Evolutionary conservation across 2,329 filamentous ascomycete genomes (phyloP).

Genomic region (Trichoderma atroviride): DNA sequence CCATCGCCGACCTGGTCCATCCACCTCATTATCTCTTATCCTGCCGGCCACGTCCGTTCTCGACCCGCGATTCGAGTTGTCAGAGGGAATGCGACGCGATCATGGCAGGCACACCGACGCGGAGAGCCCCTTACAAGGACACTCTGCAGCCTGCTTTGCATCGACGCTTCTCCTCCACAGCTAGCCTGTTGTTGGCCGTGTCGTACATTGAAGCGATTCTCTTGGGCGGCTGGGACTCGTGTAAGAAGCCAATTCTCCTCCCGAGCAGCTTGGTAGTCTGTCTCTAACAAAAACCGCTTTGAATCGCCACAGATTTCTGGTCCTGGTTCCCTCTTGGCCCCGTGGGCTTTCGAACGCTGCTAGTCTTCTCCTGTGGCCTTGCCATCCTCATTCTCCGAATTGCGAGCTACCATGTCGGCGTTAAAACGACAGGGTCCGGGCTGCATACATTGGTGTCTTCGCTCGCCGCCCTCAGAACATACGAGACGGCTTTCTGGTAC

Average conservation of each 20-base stretch:
- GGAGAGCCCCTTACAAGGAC: conserved; percentile 74
- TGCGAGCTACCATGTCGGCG: conserved; percentile 75
- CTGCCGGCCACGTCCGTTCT: not conserved
- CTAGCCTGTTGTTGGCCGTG: conserved; percentile 66
- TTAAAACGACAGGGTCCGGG: conserved; percentile 70
- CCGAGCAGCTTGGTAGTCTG: no score
- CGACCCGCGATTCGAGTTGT: not conserved
- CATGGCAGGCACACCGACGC: conserved; percentile 58
- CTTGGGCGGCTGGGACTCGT: conserved; percentile 69
- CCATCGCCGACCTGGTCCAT: not conserved
- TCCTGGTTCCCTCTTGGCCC: conserved; percentile 81
- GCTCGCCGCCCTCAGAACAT: conserved; percentile 60
- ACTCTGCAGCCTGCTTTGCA: conserved; percentile 89
- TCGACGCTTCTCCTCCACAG: conserved; percentile 79
- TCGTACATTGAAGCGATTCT: conserved; percentile 74
- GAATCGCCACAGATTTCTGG: conserved; percentile 67
- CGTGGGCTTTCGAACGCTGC: conserved; percentile 71
- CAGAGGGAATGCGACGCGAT: conserved; percentile 49
- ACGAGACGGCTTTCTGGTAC: conserved; percentile 77
- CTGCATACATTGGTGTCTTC: conserved; percentile 64
- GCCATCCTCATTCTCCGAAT: conserved; percentile 84
- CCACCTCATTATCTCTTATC: not conserved
- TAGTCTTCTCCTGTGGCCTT: conserved; percentile 77
- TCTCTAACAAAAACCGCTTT: conserved; percentile 26
- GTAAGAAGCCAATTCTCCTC: conserved; percentile 51